Conservation (phyloP, 768 basidiomycete genomes). For the Scleroderma citrinum region DNA sequence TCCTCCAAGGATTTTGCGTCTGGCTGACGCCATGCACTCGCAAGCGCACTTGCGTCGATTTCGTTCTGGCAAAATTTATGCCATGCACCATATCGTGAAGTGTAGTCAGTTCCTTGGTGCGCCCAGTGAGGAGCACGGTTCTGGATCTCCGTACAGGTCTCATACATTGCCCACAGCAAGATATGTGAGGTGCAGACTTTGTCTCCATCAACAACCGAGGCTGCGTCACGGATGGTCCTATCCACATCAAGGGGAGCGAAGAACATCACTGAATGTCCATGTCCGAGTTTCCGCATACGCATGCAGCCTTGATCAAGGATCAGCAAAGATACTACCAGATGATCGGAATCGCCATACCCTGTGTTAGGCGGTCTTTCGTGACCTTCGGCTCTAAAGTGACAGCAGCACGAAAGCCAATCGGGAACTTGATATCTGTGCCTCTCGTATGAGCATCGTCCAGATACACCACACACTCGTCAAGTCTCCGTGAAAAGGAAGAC, state of each 20-base stretch:
- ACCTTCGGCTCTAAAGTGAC: constrained; percentile 35
- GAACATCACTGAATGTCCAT: constrained; percentile 43
- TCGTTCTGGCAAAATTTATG: constrained; percentile 1
- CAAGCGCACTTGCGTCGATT: not conserved
- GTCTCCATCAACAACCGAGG: constrained; percentile 4
- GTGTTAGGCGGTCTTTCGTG: constrained; percentile 31
- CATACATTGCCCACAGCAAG: constrained; percentile 38
- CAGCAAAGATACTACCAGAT: not conserved
- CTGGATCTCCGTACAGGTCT: constrained; percentile 40
- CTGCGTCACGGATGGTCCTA: constrained; percentile 27
- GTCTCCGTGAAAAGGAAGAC: constrained; percentile 29
- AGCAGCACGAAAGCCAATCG: constrained; percentile 27
- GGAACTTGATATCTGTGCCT: constrained; percentile 36
- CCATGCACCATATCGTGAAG: constrained; percentile 14
- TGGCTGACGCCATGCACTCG: constrained; percentile 32
- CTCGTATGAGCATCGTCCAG: constrained; percentile 37
- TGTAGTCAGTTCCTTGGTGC: constrained; percentile 28
- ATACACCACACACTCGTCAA: constrained; percentile 32
- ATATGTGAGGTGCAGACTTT: constrained; percentile 25
- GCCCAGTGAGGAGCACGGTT: constrained; percentile 37
- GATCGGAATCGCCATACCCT: constrained; percentile 22
- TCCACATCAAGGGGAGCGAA: constrained; percentile 41
- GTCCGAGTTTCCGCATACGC: constrained; percentile 46
- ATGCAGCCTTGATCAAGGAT: constrained; percentile 37
- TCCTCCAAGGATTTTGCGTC: constrained; percentile 35